Conservation (phyloP, 2,329 filamentous ascomycete genomes). For the Pseudophaeomoniella oleicola region DNA sequence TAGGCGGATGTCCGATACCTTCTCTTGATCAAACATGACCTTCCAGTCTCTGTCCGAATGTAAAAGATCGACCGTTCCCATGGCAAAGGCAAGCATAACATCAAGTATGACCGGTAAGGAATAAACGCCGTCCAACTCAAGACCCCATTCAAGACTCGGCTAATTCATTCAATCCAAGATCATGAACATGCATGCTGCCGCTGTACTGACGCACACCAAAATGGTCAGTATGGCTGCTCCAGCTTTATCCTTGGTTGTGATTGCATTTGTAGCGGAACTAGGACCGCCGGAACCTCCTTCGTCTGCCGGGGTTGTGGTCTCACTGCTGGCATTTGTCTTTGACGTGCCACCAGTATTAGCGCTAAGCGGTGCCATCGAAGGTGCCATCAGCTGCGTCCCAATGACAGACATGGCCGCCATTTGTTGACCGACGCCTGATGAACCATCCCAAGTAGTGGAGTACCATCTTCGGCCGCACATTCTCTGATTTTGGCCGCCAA, state of each 20-base stretch:
- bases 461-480: conserved; percentile 28
- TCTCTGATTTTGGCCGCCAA: conserved; percentile 32
- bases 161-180: not conserved
- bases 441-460: conserved; percentile 19
- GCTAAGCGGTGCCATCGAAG: conserved; percentile 34
- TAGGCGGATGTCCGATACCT: too few species aligned
- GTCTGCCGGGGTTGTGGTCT: conserved; percentile 18
- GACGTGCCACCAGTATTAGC: conserved; percentile 42
- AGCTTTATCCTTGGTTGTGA: conserved; percentile 20
- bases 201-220: conserved; percentile 11
- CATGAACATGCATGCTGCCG: not conserved
- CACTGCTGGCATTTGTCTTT: conserved; percentile 2
- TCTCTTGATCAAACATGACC: too few species aligned
- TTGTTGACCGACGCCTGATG: conserved; percentile 22
- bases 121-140: too few species aligned
- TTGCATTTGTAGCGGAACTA: conserved; percentile 5
- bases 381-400: conserved; percentile 41
- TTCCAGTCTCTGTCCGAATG: too few species aligned
- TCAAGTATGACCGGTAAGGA: too few species aligned
- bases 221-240: conserved; percentile 24
- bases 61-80: too few species aligned
- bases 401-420: conserved; percentile 53
- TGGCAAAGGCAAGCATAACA: too few species aligned
- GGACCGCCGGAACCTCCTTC: conserved; percentile 14
- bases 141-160: too few species aligned